Evolutionary conservation across 768 basidiomycete species (phyloP).

Genomic region (Russula vinacea): DNA sequence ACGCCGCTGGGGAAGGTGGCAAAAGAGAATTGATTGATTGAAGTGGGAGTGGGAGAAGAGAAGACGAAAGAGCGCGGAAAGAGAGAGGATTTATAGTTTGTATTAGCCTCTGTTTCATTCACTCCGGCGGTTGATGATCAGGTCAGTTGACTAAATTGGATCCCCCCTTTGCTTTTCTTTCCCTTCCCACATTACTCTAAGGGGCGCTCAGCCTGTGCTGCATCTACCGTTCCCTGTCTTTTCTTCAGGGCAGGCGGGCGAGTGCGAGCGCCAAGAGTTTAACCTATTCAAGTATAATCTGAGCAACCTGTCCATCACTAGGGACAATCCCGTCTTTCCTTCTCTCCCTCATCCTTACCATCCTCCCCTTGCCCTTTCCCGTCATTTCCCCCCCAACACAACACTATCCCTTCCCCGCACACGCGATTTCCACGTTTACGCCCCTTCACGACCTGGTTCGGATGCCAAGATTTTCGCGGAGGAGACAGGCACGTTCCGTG

Average conservation of each 20-base stretch:
- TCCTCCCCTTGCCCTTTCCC: neutral
- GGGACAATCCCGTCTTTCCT: neutral
- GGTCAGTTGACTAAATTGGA: neutral
- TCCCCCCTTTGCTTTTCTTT: neutral
- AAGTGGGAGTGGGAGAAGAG: neutral
- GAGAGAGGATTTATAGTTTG: neutral
- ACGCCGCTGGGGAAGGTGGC: conserved; percentile 61
- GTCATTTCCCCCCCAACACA: neutral
- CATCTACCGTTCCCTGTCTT: neutral
- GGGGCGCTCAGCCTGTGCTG: neutral
- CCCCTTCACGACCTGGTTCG: conserved; percentile 1
- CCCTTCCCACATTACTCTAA: neutral
- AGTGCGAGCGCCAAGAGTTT: neutral
- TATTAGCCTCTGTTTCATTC: no score
- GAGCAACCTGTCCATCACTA: neutral
- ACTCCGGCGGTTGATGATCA: neutral
- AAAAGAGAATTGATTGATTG: conserved; percentile 10
- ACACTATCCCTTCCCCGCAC: neutral
- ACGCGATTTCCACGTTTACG: neutral
- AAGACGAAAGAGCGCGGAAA: neutral
- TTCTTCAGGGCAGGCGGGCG: neutral
- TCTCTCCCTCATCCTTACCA: neutral
- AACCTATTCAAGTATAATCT: conserved; percentile 7
- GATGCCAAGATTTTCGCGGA: conserved; percentile 27
- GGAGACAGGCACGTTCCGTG: conserved; percentile 30